Evolutionary conservation across 352 stramenopile species (phyloP), one percentile per base, ranked within the genome.

Genomic region (Globisporangium megalacanthum): DNA sequence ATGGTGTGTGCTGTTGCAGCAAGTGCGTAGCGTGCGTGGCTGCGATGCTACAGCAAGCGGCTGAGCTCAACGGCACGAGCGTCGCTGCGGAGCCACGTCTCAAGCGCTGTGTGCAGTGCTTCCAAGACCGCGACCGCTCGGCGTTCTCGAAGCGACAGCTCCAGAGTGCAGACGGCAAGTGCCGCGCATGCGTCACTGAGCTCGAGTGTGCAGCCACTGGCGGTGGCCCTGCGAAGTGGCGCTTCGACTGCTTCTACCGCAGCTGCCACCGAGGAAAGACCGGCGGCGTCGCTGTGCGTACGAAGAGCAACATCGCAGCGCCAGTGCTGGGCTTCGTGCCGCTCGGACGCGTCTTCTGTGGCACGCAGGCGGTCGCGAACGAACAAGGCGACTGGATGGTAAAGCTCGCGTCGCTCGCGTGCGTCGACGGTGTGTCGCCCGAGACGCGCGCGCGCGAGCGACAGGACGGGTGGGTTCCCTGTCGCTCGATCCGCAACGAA

Each of bases 301-400:
- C 75, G 29, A 87, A 86, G 57, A 67, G 65, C 63, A 84, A 89
- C 64, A 82, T 91, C 39, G 81, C 78, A 35, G 87, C 81, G 6
- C 79, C 79, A 1, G 62, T 91, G 31, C 33, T 88, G 1, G 81
- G 81, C 8, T 72, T 65, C 35, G 79, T 91, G 45, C 79, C 75
- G 9, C 54, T 91, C 13, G 81, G 81, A 1, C 77, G 77, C 19
- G 81, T 89, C 3, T 89, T 91, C 52, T 56, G 66, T 36, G 77
- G 66, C 3, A 88, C 81, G 1, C 61, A 73, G 7, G 60, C 77
- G 1, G 72, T 89, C 47, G 84, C 67, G 69, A 91, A 89, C 36
- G 81, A 91, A 39, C 79, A 89, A 45, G 81, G 81, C 15, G 81
- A 91, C 19, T 63, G 73, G 17, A 91, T 91, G 79, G 77, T 89